These are phyloP conservation scores for Calonectria henricotiae DNA, from an alignment of 2,329 filamentous ascomycete genomes.

Conservation along the genomic window DNA sequence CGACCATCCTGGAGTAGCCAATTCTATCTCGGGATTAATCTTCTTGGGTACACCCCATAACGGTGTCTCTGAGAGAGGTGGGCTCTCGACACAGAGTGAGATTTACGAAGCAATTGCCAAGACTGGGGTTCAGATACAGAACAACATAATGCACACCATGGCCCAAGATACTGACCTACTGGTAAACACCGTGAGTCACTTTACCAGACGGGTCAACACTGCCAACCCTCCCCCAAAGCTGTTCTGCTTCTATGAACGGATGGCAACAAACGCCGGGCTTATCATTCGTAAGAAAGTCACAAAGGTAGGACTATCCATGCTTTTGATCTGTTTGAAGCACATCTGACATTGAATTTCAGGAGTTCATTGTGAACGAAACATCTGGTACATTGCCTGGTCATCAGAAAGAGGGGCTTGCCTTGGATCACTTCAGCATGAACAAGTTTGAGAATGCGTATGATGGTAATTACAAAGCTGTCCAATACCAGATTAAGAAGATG, in stretches of 20 bases:
- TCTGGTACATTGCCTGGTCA: conserved; percentile 23
- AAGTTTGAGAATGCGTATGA: conserved; percentile 31
- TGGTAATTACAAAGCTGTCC: conserved; percentile 8
- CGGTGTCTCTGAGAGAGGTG: background rate
- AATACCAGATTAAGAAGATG: conserved; percentile 14
- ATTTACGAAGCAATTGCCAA: conserved; percentile 25
- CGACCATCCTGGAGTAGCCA: conserved; percentile 20
- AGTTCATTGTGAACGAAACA: conserved; percentile 24
- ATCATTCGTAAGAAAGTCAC: background rate
- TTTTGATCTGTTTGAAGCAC: no score
- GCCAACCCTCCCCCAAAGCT: conserved; percentile 1
- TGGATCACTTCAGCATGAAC: conserved; percentile 37
- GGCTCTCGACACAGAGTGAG: conserved; percentile 13
- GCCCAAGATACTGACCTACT: conserved; percentile 29
- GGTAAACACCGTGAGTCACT: conserved; percentile 19
- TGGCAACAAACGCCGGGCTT: conserved; percentile 12
- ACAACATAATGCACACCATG: conserved; percentile 27
- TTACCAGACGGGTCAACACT: conserved; percentile 1
- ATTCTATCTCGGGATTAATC: conserved; percentile 29
- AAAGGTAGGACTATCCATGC: background rate
- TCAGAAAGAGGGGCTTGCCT: conserved; percentile 23
- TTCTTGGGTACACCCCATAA: conserved; percentile 37
- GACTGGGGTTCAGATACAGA: conserved; percentile 13
- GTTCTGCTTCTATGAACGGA: conserved; percentile 36
- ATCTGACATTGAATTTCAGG: background rate